Evolutionary conservation across 1,284 basidiomycete species (phyloP), one percentile per base, ranked within the genome.

Genomic region (Singerocomus inundabilis): DNA sequence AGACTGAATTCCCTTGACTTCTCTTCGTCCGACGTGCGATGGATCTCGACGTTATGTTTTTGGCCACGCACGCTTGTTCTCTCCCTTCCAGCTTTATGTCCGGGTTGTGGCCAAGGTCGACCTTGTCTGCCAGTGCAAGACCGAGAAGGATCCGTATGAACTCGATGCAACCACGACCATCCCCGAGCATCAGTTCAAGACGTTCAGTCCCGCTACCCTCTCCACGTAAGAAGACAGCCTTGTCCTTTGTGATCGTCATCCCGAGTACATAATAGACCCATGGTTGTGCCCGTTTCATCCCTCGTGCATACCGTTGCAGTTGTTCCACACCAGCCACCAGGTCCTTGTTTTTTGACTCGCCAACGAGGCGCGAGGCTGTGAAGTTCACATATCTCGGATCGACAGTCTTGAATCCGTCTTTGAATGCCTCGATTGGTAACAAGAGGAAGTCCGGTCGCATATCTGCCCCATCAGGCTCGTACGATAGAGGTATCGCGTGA

Each of bases 151-250:
- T 50, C 3, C 49, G 46, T 4, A 59, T 53, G 15, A 60, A 54
- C 38, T 59, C 50, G 37, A 61, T 49, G 33, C 52, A 57, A 1
- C 49, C 51, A 9, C 51, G 49, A 21, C 57, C 57, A 1, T 39
- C 21, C 1, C 16, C 10, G 0, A 61, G 30, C 3, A 31, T 43
- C 12, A 59, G 13, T 1, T 57, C 51, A 0, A 59, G 26, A 2
- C 47, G 43, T 37, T 60, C 57, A 0, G 31, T 53, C 0, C 58
- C 48, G n/a, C 59, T 54, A 4, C 52, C 44, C 0, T 61, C 58
- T 38, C 57, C 58, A 15, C 53, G 54, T 12, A 59, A 0, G 28
- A 61, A 30, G 1, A 42, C 45, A 4, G 32, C 55, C 43, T 39
- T 50, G 28, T 53, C 45, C 10, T 40, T 49, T 0, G 53, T 49